Percentiles rank a stretch among this genome's conserved stretches.
Evolutionary conservation across 768 basidiomycete genomes (phyloP).

Genomic region (Krasilnikovozyma curviuscula): DNA sequence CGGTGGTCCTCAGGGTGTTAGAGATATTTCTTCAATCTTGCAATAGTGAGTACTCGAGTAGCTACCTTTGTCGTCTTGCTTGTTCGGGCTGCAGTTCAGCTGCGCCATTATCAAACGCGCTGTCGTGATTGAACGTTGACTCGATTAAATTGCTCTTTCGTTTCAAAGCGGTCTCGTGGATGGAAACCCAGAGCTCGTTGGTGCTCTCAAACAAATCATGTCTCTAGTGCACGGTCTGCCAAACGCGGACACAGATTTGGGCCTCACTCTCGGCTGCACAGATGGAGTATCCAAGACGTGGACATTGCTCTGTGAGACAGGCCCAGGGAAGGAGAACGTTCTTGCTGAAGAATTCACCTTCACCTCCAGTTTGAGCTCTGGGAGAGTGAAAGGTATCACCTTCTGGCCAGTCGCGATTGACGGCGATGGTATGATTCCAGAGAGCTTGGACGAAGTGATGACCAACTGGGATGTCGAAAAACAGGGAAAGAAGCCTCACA

Average conservation of each 20-base stretch:
- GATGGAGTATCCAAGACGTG: conserved; percentile 28
- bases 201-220: conserved; percentile 2
- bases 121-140: no score
- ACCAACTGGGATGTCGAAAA: conserved; percentile 31
- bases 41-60: no score
- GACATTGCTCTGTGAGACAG: conserved; percentile 30
- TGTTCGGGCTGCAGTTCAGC: no score
- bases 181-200: not conserved
- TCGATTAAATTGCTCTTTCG: not conserved
- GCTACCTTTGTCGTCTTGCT: no score
- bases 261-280: conserved; percentile 11
- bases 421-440: conserved; percentile 34
- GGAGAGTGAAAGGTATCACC: no score
- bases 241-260: conserved; percentile 1
- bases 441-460: conserved; percentile 32
- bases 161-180: not conserved
- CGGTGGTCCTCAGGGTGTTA: no score
- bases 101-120: no score
- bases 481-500: conserved; percentile 35
- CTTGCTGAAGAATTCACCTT: conserved; percentile 33
- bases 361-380: conserved; percentile 29
- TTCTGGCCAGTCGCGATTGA: no score
- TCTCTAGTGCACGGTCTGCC: conserved; percentile 4
- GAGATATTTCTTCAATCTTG: not conserved
- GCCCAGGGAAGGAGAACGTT: conserved; percentile 32